Evolutionary conservation across 179 eudicot genomes (phyloP).

Genomic region (Pouteria campechiana): DNA sequence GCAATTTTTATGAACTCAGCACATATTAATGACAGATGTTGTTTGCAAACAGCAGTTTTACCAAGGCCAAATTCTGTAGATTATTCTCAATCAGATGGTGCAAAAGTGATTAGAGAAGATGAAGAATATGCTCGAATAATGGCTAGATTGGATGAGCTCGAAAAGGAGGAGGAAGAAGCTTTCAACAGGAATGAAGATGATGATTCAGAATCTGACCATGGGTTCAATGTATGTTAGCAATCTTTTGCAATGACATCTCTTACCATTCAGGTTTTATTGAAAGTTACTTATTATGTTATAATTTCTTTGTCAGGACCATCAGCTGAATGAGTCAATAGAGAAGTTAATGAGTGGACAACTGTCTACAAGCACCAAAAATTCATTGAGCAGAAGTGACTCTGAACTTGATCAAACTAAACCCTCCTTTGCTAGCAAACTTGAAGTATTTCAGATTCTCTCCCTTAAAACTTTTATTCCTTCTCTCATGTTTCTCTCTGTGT

Average conservation of each 20-base stretch:
- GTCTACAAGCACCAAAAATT: neutral
- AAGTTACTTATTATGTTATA: neutral
- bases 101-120: conserved; percentile 21
- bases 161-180: conserved; percentile 51
- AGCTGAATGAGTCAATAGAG: conserved; percentile 1
- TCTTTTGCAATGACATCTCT: no score
- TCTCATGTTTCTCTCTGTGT: neutral
- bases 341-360: conserved; percentile 8
- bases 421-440: no score
- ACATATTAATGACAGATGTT: no score
- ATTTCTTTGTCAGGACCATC: conserved; percentile 7
- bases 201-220: conserved; percentile 14
- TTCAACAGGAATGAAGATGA: conserved; percentile 16
- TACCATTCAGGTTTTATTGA: no score
- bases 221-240: neutral
- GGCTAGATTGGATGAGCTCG: conserved; percentile 56
- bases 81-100: conserved; percentile 8
- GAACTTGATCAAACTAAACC: conserved; percentile 12
- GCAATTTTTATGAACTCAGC: no score
- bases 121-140: conserved; percentile 40
- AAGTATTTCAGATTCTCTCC: conserved; percentile 9
- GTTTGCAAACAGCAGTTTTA: conserved; percentile 10
- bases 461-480: neutral
- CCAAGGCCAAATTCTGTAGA: conserved; percentile 10
- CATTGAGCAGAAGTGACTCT: conserved; percentile 3